Conservation (phyloP, 2,329 filamentous ascomycete genomes). For the Ceratocystis harringtonii region DNA sequence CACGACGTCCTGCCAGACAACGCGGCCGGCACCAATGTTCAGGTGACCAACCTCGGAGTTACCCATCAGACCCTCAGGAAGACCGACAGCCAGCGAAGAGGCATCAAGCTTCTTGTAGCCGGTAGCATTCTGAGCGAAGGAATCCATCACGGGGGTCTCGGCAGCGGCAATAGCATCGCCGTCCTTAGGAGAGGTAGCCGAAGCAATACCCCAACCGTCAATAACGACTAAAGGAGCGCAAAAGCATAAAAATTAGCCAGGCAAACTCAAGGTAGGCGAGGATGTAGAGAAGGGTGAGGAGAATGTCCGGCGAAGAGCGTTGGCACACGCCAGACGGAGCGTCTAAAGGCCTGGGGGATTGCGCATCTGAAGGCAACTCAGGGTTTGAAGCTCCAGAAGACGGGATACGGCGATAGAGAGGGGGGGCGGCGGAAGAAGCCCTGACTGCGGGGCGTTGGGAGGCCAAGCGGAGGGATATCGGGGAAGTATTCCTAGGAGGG, state of each 20-base stretch:
- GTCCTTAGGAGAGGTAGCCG: slow-evolving; percentile 63
- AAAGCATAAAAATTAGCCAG: slow-evolving; percentile 44
- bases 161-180: slow-evolving; percentile 93
- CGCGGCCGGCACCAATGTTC: slow-evolving; percentile 93
- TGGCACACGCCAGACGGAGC: neutral
- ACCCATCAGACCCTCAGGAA: slow-evolving; percentile 95
- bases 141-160: slow-evolving; percentile 89
- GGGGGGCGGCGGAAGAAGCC: neutral
- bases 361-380: neutral
- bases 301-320: slow-evolving; percentile 13
- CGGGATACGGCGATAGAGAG: neutral
- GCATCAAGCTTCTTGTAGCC: slow-evolving; percentile 90
- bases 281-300: slow-evolving; percentile 36
- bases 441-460: neutral
- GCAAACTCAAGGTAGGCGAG: slow-evolving; percentile 42
- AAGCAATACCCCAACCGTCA: slow-evolving; percentile 92
- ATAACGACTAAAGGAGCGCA: slow-evolving; percentile 66
- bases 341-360: slow-evolving; percentile 1
- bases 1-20: slow-evolving; percentile 97
- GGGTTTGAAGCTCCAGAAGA: neutral
- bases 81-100: slow-evolving; percentile 85
- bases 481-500: slow-evolving; percentile 3
- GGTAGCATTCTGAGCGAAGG: slow-evolving; percentile 64
- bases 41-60: slow-evolving; percentile 97
- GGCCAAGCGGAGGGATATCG: neutral